These are phyloP conservation scores for Solanum sitiens DNA, from an alignment of 257 asterid genomes.

Conservation along the genomic window DNA sequence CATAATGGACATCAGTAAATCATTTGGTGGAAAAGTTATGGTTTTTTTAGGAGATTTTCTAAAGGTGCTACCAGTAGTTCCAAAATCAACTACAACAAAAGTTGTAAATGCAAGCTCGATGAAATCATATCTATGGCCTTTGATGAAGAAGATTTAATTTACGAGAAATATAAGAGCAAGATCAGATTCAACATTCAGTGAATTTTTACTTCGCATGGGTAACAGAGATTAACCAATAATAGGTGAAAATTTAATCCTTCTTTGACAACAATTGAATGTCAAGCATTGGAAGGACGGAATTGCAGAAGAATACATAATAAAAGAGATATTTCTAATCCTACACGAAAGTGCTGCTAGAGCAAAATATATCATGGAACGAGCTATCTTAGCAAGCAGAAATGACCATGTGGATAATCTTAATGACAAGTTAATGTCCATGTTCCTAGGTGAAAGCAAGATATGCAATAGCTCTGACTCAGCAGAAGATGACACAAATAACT, in stretches of 20 bases:
- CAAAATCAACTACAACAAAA: too few species aligned
- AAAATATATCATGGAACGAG: too few species aligned
- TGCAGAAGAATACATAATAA: not conserved
- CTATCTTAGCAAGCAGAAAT: not conserved
- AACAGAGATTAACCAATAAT: not conserved
- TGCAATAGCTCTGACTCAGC: not conserved
- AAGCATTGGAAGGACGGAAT: not conserved
- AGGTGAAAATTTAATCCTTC: too few species aligned
- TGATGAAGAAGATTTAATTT: not conserved
- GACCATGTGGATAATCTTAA: not conserved
- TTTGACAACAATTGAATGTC: not conserved
- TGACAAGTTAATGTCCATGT: not conserved
- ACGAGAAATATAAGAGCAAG: not conserved
- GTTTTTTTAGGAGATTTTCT: too few species aligned
- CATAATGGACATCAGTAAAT: too few species aligned
- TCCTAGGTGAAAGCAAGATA: not conserved
- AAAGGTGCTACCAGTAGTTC: too few species aligned
- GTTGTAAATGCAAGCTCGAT: too few species aligned
- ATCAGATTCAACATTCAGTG: not conserved
- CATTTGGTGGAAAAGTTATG: too few species aligned
- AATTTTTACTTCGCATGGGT: not conserved
- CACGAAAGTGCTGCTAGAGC: not conserved
- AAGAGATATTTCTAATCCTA: not conserved
- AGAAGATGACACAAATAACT: not conserved
- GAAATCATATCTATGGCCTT: too few species aligned